Conservation (phyloP, 352 stramenopile genomes). For the Lagenidium sp. region DNA sequence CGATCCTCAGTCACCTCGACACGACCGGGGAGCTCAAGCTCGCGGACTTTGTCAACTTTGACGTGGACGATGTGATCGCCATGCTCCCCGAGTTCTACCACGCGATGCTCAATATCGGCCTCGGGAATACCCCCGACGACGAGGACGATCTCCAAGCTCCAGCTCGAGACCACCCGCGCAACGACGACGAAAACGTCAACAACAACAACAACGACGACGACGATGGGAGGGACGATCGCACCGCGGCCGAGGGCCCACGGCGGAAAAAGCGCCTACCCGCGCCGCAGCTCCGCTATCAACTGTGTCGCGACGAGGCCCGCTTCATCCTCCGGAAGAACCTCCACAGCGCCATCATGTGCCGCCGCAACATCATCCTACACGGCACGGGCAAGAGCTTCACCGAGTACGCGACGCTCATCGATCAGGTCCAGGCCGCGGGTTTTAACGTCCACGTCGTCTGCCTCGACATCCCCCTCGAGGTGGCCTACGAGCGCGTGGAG, state of each 20-base stretch:
- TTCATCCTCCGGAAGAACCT: slow-evolving; percentile 82
- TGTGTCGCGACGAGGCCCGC: slow-evolving; percentile 69
- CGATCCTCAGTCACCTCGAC: slow-evolving; percentile 67
- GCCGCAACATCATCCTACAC: slow-evolving; percentile 76
- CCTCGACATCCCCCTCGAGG: slow-evolving; percentile 51
- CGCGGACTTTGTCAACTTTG: slow-evolving; percentile 79
- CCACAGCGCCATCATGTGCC: slow-evolving; percentile 62
- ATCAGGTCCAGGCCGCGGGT: slow-evolving; percentile 51
- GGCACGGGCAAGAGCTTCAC: slow-evolving; percentile 65
- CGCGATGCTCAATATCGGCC: slow-evolving; percentile 71
- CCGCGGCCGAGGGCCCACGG: no score
- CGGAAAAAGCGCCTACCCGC: slow-evolving; percentile 11
- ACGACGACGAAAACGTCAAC: no score
- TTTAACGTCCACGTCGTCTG: slow-evolving; percentile 76
- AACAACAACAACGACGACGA: no score
- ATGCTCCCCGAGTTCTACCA: slow-evolving; percentile 76
- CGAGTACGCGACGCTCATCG: slow-evolving; percentile 49
- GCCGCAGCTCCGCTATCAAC: slow-evolving; percentile 63
- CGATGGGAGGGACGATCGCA: no score
- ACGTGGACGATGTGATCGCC: slow-evolving; percentile 72
- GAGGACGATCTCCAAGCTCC: neutral
- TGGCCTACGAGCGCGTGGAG: slow-evolving; percentile 59
- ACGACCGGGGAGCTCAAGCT: slow-evolving; percentile 55
- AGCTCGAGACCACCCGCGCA: neutral
- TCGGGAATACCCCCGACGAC: slow-evolving; percentile 33